Evolutionary conservation across 148 eudicot genomes (phyloP).

Genomic region (Diospyros kaki): DNA sequence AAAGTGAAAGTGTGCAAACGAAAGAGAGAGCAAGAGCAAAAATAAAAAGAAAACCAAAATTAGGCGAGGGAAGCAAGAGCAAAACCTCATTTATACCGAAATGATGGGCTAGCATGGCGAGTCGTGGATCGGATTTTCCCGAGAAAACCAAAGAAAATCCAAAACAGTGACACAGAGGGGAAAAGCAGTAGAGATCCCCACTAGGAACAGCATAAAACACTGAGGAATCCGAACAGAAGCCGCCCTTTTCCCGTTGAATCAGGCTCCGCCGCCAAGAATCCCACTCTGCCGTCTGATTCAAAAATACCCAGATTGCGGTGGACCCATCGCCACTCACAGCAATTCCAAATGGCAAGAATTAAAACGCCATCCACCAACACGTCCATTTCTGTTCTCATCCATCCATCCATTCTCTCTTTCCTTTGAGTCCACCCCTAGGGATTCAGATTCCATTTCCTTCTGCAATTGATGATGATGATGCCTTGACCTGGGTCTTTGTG

Average conservation of each 20-base stretch:
- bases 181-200: too few relatives aligned
- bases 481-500: slow-evolving; percentile 16
- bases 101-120: too few relatives aligned
- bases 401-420: slow-evolving; percentile 23
- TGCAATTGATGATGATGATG: not conserved
- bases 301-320: not conserved
- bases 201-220: too few relatives aligned
- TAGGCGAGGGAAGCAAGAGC: too few relatives aligned
- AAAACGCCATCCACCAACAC: not conserved
- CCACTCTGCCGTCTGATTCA: not conserved
- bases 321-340: slow-evolving; percentile 16
- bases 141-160: too few relatives aligned
- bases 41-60: too few relatives aligned
- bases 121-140: too few relatives aligned
- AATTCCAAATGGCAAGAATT: slow-evolving; percentile 22
- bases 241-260: not conserved
- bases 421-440: slow-evolving; percentile 41
- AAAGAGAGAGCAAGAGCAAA: too few relatives aligned
- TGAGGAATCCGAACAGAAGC: too few relatives aligned
- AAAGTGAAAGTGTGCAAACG: too few relatives aligned
- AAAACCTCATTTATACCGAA: too few relatives aligned
- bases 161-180: too few relatives aligned
- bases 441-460: slow-evolving; percentile 17
- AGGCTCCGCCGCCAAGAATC: not conserved
- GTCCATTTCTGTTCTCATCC: slow-evolving; percentile 13